Percentiles rank a stretch among this genome's conserved stretches.
These are phyloP conservation scores for Wickerhamomyces hampshirensis DNA, from an alignment of 805 yeast genomes.

Conservation along the genomic window DNA sequence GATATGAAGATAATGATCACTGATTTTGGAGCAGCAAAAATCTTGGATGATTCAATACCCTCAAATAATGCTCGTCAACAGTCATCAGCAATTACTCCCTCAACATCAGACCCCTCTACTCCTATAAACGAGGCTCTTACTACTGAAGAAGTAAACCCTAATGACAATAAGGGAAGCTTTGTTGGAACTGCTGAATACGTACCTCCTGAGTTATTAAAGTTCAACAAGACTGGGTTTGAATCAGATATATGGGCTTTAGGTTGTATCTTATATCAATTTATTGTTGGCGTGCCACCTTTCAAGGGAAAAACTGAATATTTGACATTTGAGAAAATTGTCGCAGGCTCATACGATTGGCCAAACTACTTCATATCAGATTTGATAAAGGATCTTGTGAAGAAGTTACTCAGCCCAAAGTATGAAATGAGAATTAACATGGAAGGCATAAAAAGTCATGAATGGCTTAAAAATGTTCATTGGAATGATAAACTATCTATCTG, in stretches of 20 bases:
- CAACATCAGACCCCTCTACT: neutral
- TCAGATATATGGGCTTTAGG: conserved; percentile 99
- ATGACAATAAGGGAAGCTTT: conserved; percentile 50
- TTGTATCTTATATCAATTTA: conserved; percentile 90
- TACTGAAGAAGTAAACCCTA: conserved; percentile 20
- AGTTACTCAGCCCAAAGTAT: conserved; percentile 69
- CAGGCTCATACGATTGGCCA: conserved; percentile 68
- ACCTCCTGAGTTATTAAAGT: conserved; percentile 86
- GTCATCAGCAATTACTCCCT: no score
- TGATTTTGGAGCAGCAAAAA: conserved; percentile 97
- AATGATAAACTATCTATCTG: conserved; percentile 59
- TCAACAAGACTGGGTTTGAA: conserved; percentile 76
- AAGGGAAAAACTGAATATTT: conserved; percentile 78
- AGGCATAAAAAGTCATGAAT: conserved; percentile 60
- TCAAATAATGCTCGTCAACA: conserved; percentile 22
- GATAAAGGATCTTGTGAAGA: conserved; percentile 62
- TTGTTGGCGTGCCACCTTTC: conserved; percentile 86
- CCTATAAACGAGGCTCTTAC: neutral
- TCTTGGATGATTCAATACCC: conserved; percentile 48
- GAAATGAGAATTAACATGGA: conserved; percentile 53
- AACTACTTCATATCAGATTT: conserved; percentile 55
- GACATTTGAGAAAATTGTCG: conserved; percentile 81
- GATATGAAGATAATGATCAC: conserved; percentile 89
- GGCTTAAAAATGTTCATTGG: conserved; percentile 72
- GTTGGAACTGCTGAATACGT: conserved; percentile 98